Percentiles rank a stretch among this genome's conserved stretches.
These are phyloP conservation scores for Cercophora scortea DNA, from an alignment of 495 filamentous ascomycete genomes.

Conservation along the genomic window DNA sequence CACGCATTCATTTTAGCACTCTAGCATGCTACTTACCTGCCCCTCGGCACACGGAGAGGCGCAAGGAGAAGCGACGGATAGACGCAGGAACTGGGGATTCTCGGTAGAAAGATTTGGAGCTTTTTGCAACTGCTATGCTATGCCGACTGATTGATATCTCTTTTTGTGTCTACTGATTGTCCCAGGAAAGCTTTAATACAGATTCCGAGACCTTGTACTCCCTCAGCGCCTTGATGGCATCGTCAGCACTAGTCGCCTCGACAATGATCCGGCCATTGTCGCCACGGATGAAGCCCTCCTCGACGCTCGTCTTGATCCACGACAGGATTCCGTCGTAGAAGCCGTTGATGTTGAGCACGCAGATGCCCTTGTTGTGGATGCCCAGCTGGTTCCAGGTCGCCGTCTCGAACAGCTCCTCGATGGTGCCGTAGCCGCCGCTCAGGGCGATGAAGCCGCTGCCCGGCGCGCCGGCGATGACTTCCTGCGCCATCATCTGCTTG, in stretches of 20 bases:
- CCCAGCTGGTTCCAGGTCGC: conserved; percentile 97
- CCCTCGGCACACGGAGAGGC: too few relatives aligned
- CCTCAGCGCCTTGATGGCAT: conserved; percentile 60
- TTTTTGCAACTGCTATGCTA: not conserved
- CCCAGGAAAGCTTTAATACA: conserved; percentile 77
- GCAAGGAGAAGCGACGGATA: too few relatives aligned
- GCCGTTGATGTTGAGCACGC: conserved; percentile 77
- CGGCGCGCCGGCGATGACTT: conserved; percentile 70
- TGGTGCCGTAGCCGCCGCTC: conserved; percentile 84
- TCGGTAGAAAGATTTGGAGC: too few relatives aligned
- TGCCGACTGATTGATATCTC: too few relatives aligned
- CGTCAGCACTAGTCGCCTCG: conserved; percentile 62
- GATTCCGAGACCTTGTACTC: conserved; percentile 69
- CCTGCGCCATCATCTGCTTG: conserved; percentile 84
- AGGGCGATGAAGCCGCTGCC: conserved; percentile 87
- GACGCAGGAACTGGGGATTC: too few relatives aligned
- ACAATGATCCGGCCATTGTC: conserved; percentile 67
- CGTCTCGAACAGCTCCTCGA: conserved; percentile 96
- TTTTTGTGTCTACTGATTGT: conserved; percentile 43
- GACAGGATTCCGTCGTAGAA: conserved; percentile 81
- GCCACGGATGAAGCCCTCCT: conserved; percentile 63
- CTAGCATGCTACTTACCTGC: too few relatives aligned
- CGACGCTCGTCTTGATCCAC: conserved; percentile 76
- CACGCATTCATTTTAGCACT: too few relatives aligned
- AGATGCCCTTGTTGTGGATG: conserved; percentile 76